Evolutionary conservation across 2,329 filamentous ascomycete genomes (phyloP).

Genomic region (Dactylella cylindrospora): DNA sequence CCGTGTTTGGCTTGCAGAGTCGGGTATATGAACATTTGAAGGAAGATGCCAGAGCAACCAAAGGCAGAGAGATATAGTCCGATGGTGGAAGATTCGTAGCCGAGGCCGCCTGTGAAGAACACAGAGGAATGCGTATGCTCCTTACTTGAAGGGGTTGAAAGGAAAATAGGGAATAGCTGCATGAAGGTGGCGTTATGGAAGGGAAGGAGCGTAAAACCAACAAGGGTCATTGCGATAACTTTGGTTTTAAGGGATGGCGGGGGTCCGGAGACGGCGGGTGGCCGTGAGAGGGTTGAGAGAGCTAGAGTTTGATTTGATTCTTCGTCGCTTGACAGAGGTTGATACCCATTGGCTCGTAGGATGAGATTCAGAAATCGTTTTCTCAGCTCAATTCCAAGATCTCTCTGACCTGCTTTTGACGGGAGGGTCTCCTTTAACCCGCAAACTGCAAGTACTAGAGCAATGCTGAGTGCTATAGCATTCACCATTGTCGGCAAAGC

Average conservation of each 20-base stretch:
- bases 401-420: conserved; percentile 16
- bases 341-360: conserved; percentile 18
- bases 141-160: conserved; percentile 62
- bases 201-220: conserved; percentile 68
- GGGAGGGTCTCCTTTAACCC: conserved; percentile 32
- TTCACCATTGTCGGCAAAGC: conserved; percentile 61
- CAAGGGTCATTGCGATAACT: conserved; percentile 58
- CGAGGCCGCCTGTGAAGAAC: conserved; percentile 70
- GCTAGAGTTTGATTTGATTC: conserved; percentile 2
- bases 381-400: conserved; percentile 24
- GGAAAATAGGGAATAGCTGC: conserved; percentile 73
- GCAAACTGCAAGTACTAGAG: conserved; percentile 25
- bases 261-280: conserved; percentile 44
- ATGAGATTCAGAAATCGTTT: conserved; percentile 6
- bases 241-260: conserved; percentile 60
- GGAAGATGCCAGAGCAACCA: conserved; percentile 69
- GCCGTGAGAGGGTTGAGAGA: conserved; percentile 42
- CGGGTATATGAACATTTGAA: conserved; percentile 74
- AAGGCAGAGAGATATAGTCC: conserved; percentile 78
- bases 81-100: conserved; percentile 68
- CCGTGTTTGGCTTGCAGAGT: conserved; percentile 66
- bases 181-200: conserved; percentile 76
- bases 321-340: conserved; percentile 15
- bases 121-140: conserved; percentile 57
- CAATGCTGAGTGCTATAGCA: conserved; percentile 47